Percentiles rank a stretch among this genome's conserved stretches.
Evolutionary conservation across 2,329 filamentous ascomycete genomes (phyloP).

Genomic region (Talaromyces pinophilus): DNA sequence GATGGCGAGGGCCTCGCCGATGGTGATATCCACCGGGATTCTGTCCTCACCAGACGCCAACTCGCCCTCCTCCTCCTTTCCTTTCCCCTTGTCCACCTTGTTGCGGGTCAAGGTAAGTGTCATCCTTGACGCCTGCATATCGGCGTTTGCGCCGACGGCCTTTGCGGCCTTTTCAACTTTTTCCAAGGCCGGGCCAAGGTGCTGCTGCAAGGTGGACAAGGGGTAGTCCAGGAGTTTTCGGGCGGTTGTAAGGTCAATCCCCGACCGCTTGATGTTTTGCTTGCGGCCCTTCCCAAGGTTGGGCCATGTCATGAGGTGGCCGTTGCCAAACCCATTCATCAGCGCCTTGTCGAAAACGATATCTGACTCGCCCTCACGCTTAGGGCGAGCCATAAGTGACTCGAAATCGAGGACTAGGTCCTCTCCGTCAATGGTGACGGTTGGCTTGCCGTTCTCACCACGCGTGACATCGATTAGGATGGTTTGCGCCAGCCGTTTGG

Average conservation of each 20-base stretch:
- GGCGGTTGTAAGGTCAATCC: neutral
- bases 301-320: slow-evolving; percentile 5
- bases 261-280: neutral
- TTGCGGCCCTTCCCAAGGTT: slow-evolving; percentile 1
- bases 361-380: slow-evolving; percentile 4
- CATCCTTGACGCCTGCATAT: neutral
- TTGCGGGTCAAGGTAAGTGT: neutral
- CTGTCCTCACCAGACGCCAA: neutral
- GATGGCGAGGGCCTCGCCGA: slow-evolving; percentile 2
- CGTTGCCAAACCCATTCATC: slow-evolving; percentile 11
- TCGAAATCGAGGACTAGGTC: slow-evolving; percentile 1
- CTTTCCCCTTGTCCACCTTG: neutral
- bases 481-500: slow-evolving; percentile 11
- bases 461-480: neutral
- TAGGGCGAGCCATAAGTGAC: slow-evolving; percentile 10
- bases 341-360: slow-evolving; percentile 15
- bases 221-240: neutral
- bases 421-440: neutral
- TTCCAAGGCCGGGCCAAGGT: neutral
- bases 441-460: neutral
- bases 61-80: neutral
- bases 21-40: neutral
- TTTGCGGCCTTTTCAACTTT: neutral
- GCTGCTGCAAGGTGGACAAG: neutral
- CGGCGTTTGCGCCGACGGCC: neutral